Evolutionary conservation across 805 yeast genomes (phyloP).

Genomic region (Candida boidinii): DNA sequence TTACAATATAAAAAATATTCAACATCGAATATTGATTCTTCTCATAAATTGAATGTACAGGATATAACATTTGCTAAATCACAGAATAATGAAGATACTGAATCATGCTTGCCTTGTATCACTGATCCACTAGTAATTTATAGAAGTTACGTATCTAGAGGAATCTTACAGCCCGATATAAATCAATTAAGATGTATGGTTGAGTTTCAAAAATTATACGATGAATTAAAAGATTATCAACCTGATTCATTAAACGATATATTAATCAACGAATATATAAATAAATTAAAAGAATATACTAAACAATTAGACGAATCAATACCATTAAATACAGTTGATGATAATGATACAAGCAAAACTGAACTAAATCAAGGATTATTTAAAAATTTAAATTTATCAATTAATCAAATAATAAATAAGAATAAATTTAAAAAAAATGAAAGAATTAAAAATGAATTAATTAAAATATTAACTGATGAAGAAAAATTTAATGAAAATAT

Average conservation of each 20-base stretch:
- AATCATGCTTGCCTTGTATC: constrained; percentile 16
- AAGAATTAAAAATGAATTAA: constrained; percentile 26
- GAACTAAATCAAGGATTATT: constrained; percentile 9
- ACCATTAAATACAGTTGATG: constrained; percentile 16
- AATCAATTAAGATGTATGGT: constrained; percentile 55
- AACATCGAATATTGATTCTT: too few relatives aligned
- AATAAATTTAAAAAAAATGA: constrained; percentile 1
- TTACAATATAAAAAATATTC: too few relatives aligned
- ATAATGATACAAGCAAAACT: constrained; percentile 7
- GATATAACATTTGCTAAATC: too few relatives aligned
- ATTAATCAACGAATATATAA: constrained; percentile 29
- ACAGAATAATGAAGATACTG: too few relatives aligned
- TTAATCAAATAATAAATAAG: too few relatives aligned
- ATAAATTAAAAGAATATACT: constrained; percentile 18
- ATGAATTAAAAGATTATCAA: constrained; percentile 46
- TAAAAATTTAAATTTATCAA: too few relatives aligned
- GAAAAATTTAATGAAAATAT: constrained; percentile 50
- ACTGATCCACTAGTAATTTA: constrained; percentile 61
- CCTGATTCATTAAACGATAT: constrained; percentile 43
- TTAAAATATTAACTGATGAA: constrained; percentile 47
- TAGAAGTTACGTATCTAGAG: constrained; percentile 41
- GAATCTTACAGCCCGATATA: constrained; percentile 44
- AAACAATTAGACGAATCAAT: constrained; percentile 9
- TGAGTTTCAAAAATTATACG: constrained; percentile 53
- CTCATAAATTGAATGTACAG: too few relatives aligned